Evolutionary conservation across 768 basidiomycete species (phyloP), one percentile per base, ranked within the genome.

Genomic region (Gautieria morchelliformis): DNA sequence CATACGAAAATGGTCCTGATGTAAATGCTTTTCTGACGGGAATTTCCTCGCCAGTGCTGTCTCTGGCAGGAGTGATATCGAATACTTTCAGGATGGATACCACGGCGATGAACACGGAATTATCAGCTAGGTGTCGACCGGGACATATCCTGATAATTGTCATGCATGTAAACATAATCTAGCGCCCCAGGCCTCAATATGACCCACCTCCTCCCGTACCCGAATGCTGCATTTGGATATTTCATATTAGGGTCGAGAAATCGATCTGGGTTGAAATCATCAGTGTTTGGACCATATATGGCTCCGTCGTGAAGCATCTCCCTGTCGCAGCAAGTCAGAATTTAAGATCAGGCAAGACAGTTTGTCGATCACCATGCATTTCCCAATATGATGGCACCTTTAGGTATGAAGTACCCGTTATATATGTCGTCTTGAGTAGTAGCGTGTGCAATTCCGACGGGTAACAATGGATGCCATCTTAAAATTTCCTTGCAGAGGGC

Each of bases 61-160:
- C 78, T 17, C 66, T 46, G 0, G 71, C 69, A 59, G 71, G 74
- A 1, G 66, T 64, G 39, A 83, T 72, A 59, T 78, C 68, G 62
- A 81, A 71, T 11, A 74, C 68, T 19, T 79, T 72, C 39, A 78
- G 61, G 15, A 82, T 68, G 53, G 67, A 70, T 0, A 77, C 73
- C 14, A 73, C 71, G 44, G 75, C 72, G 48, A 75, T 64, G 75
- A 75, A 83, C 22, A 78, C 63, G 56, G 68, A 74, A 5, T 70
- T 61, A 53, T 79, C 76, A 3, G 78, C 81, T 53, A 83, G 75
- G 60, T 78, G 70, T 41, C 76, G 70, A 9, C 82, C 81, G 5
- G 81, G 80, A 61, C 82, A 84, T 48, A 72, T 62, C 44, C 77
- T 77, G 5, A 27, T 27, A 27, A 2, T 27, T 27, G n/a, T n/a